Base-by-base conservation (phyloP, 257 asterid genomes). In the Schizonepeta tenuifolia region DNA sequence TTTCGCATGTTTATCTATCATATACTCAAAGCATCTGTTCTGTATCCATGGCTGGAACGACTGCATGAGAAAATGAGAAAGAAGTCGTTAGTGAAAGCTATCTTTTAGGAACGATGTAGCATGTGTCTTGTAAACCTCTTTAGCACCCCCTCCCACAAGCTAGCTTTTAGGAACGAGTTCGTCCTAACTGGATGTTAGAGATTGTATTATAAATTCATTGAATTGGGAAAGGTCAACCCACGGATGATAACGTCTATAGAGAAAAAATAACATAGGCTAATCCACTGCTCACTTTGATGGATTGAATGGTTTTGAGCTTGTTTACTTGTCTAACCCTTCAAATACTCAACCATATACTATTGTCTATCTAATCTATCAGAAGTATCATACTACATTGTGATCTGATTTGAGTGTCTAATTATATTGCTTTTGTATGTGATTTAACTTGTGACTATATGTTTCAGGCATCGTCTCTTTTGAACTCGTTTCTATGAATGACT, bases 21-120 rank as follows among this genome's bases (percentile, higher is more conserved):
- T 18, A 69, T 46, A 74, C 75, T 84, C 89, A 22, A 86, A 82
- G 59, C 83, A 71, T 28, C 91, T 22, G 77, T 77, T 76, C 43
- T 84, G 91, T 70, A 86, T 74, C 87, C 84, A 80, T 8, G 91
- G 91, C 66, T 73, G 81, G 78, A 86, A 86, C 21, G 81, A 62
- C 91, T 86, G 86, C 76, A 75, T 3, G 9, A 40, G 9, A 28
- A 62, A 43, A 43, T 21, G 20, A 15, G 1, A 5, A 53, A 9
- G 10, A 2, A 0, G 12, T 11, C 9, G 14, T 20, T 54, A 15
- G 71, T 41, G 11, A 62, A 47, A 21, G 21, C 36, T 31, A 31
- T 0, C 36, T 31, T 31, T 31, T 31, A 31, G 35, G 35, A 31
- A 5, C 35, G 36, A 55, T 24, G 3, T 55, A 12, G 36, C 17